Percentiles rank a stretch among this genome's conserved stretches.
Conservation (phyloP, 768 basidiomycete species). For the Cantharellus anzutake region DNA sequence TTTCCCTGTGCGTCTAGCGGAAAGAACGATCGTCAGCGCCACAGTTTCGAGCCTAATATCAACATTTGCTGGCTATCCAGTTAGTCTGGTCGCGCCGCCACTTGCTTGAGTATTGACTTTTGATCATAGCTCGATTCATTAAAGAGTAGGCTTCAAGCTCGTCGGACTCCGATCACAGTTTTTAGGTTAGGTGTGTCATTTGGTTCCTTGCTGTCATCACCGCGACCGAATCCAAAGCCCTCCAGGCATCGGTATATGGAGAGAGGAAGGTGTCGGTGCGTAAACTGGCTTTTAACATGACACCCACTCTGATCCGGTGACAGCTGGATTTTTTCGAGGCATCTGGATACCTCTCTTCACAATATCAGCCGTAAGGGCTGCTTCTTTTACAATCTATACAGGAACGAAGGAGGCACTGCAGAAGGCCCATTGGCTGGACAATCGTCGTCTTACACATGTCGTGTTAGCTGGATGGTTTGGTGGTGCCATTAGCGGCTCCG, state of each 20-base stretch:
- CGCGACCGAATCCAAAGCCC: too few relatives aligned
- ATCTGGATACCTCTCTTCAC: slow-evolving; percentile 86
- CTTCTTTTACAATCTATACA: slow-evolving; percentile 82
- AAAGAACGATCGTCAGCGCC: slow-evolving; percentile 80
- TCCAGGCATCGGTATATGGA: slow-evolving; percentile 18
- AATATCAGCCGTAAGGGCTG: slow-evolving; percentile 88
- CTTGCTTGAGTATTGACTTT: slow-evolving; percentile 3
- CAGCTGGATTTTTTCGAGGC: slow-evolving; percentile 72
- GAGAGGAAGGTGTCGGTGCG: slow-evolving; percentile 18
- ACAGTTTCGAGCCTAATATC: slow-evolving; percentile 83
- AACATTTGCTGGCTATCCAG: slow-evolving; percentile 84
- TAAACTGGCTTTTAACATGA: neutral
- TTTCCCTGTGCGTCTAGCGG: too few relatives aligned
- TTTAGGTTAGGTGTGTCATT: slow-evolving; percentile 18
- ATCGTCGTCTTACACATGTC: slow-evolving; percentile 43
- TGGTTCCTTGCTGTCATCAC: too few relatives aligned
- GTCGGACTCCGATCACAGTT: slow-evolving; percentile 54
- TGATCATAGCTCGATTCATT: slow-evolving; percentile 66
- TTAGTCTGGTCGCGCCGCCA: slow-evolving; percentile 12
- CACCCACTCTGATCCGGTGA: neutral
- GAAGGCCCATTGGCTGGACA: slow-evolving; percentile 36
- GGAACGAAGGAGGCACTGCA: slow-evolving; percentile 59
- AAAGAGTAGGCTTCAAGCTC: slow-evolving; percentile 83
- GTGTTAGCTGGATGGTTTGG: slow-evolving; percentile 63
- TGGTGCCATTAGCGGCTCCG: slow-evolving; percentile 73